Conservation (phyloP, 768 basidiomycete genomes). For the Suillus placidus region DNA sequence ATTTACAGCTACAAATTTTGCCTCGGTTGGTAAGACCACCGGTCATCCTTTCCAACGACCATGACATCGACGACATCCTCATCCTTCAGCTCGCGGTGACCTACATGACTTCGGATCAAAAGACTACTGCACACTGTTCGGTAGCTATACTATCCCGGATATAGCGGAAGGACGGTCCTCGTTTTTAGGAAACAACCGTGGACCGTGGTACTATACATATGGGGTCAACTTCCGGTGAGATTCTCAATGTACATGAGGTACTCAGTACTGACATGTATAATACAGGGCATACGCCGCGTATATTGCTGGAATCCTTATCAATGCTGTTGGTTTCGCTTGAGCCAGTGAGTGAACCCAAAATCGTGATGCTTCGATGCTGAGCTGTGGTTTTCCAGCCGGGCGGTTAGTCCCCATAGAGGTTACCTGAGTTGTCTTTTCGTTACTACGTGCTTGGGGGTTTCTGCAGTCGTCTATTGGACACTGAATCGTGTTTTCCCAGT, state of each 20-base stretch:
- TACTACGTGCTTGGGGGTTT: slow-evolving; percentile 77
- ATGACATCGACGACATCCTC: slow-evolving; percentile 27
- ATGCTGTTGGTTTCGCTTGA: slow-evolving; percentile 80
- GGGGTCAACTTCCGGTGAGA: slow-evolving; percentile 71
- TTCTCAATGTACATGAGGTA: slow-evolving; percentile 15
- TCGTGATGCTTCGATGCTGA: not conserved
- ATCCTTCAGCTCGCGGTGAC: not conserved
- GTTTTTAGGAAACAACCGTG: not conserved
- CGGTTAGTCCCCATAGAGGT: slow-evolving; percentile 65
- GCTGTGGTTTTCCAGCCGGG: slow-evolving; percentile 44
- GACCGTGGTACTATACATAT: slow-evolving; percentile 80
- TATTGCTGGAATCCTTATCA: slow-evolving; percentile 75
- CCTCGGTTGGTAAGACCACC: slow-evolving; percentile 35
- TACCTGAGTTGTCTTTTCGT: slow-evolving; percentile 77
- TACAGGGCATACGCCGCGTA: slow-evolving; percentile 65
- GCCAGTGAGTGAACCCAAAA: slow-evolving; percentile 52
- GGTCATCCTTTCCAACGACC: slow-evolving; percentile 13
- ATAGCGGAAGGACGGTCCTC: not conserved
- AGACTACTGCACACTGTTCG: not conserved
- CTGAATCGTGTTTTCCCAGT: slow-evolving; percentile 64
- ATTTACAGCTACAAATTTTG: slow-evolving; percentile 32
- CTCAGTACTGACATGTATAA: slow-evolving; percentile 1
- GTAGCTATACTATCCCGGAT: not conserved
- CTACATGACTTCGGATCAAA: not conserved
- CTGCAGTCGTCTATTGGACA: slow-evolving; percentile 61